These are phyloP conservation scores for Cutaneotrichosporon spelunceum DNA, from an alignment of 1,284 basidiomycete genomes.

Conservation along the genomic window DNA sequence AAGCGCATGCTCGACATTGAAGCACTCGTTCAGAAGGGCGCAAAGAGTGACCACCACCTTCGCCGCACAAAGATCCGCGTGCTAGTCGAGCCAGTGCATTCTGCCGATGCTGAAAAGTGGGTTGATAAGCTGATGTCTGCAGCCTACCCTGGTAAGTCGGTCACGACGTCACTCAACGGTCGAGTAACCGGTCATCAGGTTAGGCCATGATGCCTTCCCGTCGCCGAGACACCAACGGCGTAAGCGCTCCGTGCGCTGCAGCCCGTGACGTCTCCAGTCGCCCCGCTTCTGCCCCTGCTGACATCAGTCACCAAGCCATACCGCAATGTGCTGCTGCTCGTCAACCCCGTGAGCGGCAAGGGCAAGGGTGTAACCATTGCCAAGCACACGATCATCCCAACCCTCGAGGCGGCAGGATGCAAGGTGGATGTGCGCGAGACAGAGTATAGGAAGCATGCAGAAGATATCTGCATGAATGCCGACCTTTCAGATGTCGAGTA, in stretches of 20 bases:
- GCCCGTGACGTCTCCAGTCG: neutral
- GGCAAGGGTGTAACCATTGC: constrained; percentile 67
- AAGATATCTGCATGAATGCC: constrained; percentile 64
- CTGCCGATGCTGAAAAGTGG: constrained; percentile 57
- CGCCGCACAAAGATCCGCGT: constrained; percentile 45
- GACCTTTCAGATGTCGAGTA: constrained; percentile 62
- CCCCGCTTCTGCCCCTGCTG: neutral
- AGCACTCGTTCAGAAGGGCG: constrained; percentile 31
- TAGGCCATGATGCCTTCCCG: neutral
- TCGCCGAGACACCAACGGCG: neutral
- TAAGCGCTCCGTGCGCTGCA: neutral
- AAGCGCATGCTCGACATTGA: constrained; percentile 38
- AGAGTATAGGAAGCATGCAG: constrained; percentile 67
- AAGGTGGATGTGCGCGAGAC: constrained; percentile 68
- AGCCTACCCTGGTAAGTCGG: constrained; percentile 61
- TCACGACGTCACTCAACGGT: no score
- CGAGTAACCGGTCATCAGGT: neutral
- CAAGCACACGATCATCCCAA: constrained; percentile 67
- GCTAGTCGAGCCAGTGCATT: constrained; percentile 39
- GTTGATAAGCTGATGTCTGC: constrained; percentile 58
- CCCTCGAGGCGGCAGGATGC: constrained; percentile 74
- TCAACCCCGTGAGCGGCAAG: constrained; percentile 86
- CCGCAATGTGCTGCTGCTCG: constrained; percentile 64
- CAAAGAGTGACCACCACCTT: constrained; percentile 20
- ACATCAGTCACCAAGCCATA: constrained; percentile 52